Evolutionary conservation across 495 filamentous ascomycete species (phyloP), one percentile per base, ranked within the genome.

Genomic region (Bacidia rubella): DNA sequence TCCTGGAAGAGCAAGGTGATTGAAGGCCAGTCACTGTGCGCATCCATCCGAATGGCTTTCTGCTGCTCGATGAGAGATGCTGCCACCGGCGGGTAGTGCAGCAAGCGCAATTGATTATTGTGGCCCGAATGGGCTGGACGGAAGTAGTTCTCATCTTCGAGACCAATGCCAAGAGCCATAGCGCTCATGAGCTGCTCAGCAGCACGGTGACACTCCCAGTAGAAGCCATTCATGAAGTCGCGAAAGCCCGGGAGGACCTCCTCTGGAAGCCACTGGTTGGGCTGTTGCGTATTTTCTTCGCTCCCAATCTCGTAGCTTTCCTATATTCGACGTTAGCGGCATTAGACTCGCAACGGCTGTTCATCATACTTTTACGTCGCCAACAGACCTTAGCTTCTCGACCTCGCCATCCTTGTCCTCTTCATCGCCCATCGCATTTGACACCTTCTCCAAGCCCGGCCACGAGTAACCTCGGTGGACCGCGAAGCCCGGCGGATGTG

Each of bases 231-330:
- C 71, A 77, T 77, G 59, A 82, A 83, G 29, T 61, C 57, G 11
- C 73, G 70, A 59, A 85, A 84, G 2, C 75, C 80, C 0, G 79
- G 78, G 2, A 86, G 66, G 1, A 63, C 59, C 1, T 72, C 63
- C 29, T 81, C 72, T 2, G 78, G 77, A 7, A 79, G 63, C 80
- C 80, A 85, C 56, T 83, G 72, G 52, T 85, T 86, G 9, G 79
- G 78, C 55, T 82, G 77, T 20, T 60, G 52, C 10, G 60, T 27
- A 50, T 79, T 74, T 2, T 71, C 58, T 29, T 80, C 73, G 54
- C 75, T 82, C 10, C 81, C 82, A 52, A 79, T 79, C 52, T 85
- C 82, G 57, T 78, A 85, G 55, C 74, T 77, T 65, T 86, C 82
- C 76, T 82, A 41, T 27, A 54, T 3, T 2, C 22, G 35, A 19